Base-by-base conservation (phyloP, 1,284 basidiomycete genomes). In the Malassezia equina region DNA sequence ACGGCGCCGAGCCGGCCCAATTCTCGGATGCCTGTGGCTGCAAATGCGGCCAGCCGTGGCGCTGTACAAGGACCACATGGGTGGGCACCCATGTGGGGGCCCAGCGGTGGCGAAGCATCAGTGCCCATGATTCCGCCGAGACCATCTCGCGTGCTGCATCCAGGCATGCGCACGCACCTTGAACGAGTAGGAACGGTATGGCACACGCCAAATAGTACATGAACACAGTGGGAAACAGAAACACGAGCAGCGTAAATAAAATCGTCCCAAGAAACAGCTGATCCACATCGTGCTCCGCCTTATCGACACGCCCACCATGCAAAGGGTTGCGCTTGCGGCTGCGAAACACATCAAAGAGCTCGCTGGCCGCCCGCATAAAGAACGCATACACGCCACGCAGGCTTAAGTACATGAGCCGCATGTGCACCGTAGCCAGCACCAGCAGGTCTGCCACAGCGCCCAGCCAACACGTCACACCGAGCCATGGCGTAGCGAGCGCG, bases 241-340 rank as follows among this genome's bases (percentile, higher is more conserved):
- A 95, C 0, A 85, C 83, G 4, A 89, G 80, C 15, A 95, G 80
- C 0, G 90, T 95, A 77, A 98, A 96, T 23, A 98, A 79, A 40
- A 98, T 85, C 0, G 93, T 93, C 13, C 93, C 93, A 27, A 98
- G 84, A 27, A 96, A 79, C 11, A 96, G 80, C 73, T 95, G 90
- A 73, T 98, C 93, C 24, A 93, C 79, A 60, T 93, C 88, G 70
- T 95, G 95, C 61, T 85, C 82, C 80, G 86, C 90, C 8, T 85
- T 82, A 72, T 98, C 91, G 6, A 84, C 83, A 27, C 91, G 83
- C 45, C 84, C 63, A 80, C 43, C 89, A 81, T 25, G 95, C 78
- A 24, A 85, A 80, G 67, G 59, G 44, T 66, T 66, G 21, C 63
- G 59, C 53, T 67, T 70, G 55, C 67, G 66, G 86, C 90, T 91